Base-by-base conservation (phyloP, 2,329 filamentous ascomycete species). In the Alternaria burnsii region DNA sequence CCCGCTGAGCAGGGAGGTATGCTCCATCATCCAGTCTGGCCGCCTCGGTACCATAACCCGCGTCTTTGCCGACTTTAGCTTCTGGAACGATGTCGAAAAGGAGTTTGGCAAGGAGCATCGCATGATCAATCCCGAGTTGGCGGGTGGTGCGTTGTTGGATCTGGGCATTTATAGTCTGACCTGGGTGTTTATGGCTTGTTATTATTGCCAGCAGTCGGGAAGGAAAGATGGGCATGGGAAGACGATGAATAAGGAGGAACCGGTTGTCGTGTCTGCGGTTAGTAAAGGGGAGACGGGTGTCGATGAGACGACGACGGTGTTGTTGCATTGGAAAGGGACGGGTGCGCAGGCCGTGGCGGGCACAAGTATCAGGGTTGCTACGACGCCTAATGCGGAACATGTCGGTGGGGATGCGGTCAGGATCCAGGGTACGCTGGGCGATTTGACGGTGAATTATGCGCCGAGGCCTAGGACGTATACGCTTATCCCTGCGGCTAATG, bases 141-240 rank as follows among this genome's bases (percentile, higher is more conserved):
- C 93, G 0, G 93, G 93, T 20, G 93, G 93, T 53, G 90, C 89
- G 2, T 82, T 96, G 53, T 84, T 97, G 48, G 93, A 97, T 78
- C 82, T 97, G 58, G 93, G 93, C 61, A 91, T 97, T 78, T 97
- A 97, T 82, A 88, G 91, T 44, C 80, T 97, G 63, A 96, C 92
- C 28, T 97, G 93, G 93, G 85, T 95, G 5, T 95, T 94, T 84
- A 92, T 96, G 80, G 90, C 90, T 42, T 85, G 97, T 28, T 97
- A 96, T 80, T 91, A 93, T 77, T 87, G 91, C 3, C 90, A 94
- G 73, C 84, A 89, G 24, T 6, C 24, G 24, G 24, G 24, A 26
- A 26, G 24, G 7, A 26, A 26, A 26, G 24, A 26, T 2, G 24
- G 24, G 24, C 24, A 26, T 26, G 24, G 1, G 83, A 76, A 28